Conservation (phyloP, 495 filamentous ascomycete species). For the Aspergillus sclerotiicarbonarius region DNA sequence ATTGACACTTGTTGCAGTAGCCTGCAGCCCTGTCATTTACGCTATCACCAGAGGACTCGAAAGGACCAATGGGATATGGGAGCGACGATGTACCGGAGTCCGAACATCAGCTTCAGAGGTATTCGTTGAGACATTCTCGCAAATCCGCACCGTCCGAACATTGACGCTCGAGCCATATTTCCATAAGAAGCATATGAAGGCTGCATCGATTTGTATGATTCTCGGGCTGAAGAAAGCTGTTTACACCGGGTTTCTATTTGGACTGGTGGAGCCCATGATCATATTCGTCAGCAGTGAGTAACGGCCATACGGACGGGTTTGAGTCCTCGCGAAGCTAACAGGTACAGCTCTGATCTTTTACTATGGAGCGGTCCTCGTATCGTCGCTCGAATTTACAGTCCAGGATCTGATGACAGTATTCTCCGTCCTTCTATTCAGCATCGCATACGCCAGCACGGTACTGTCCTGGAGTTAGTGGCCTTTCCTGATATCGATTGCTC, state of each 20-base stretch:
- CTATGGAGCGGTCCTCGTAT: constrained; percentile 67
- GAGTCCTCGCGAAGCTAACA: constrained; percentile 10
- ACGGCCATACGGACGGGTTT: too few relatives aligned
- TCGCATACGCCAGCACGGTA: constrained; percentile 67
- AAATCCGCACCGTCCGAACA: constrained; percentile 77
- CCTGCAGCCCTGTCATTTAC: constrained; percentile 66
- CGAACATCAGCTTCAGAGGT: constrained; percentile 54
- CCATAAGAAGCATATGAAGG: constrained; percentile 57
- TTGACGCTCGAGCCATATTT: constrained; percentile 78
- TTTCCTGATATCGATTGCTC: not conserved
- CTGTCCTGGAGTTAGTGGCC: constrained; percentile 53
- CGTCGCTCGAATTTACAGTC: constrained; percentile 42
- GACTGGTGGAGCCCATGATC: constrained; percentile 66
- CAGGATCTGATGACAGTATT: constrained; percentile 68
- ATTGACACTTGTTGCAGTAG: constrained; percentile 73
- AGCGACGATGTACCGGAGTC: constrained; percentile 61
- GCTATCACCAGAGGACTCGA: constrained; percentile 61
- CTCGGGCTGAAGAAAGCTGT: constrained; percentile 41
- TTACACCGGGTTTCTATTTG: constrained; percentile 71
- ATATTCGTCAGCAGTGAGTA: constrained; percentile 64
- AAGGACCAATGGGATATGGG: constrained; percentile 65
- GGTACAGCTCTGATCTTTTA: constrained; percentile 74
- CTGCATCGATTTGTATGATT: constrained; percentile 33
- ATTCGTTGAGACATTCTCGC: constrained; percentile 75
- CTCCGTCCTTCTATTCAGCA: constrained; percentile 78